Evolutionary conservation across 148 eudicot species (phyloP), one percentile per base, ranked within the genome.

Genomic region (Silene latifolia): DNA sequence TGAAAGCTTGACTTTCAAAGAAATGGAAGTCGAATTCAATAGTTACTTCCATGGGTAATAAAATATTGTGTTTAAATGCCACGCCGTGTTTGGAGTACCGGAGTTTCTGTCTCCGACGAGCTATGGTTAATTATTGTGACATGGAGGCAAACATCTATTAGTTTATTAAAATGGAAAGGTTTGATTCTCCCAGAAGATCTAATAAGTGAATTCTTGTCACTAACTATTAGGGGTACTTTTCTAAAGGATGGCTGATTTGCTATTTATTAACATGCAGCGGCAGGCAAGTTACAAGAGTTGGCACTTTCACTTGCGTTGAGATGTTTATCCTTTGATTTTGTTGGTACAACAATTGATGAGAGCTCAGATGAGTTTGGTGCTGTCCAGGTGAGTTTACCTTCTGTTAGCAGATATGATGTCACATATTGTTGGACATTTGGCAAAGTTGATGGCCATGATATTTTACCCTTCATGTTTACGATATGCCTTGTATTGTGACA

Each of bases 281-380:
- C 84, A 62, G 83, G 85, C 84, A 86, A 87, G 72, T 80, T 93
- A 79, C 98, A 91, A 83, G 94, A 93, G 81, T 76, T 89, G 82
- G 93, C 97, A 66, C 92, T 93, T 42, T 88, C 98, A 48, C 88
- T 93, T 63, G 88, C 98, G 17, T 84, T 93, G 51, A 91, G 87
- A 83, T 93, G 98, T 78, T 80, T 93, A 72, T 91, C 97, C 35
- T 93, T 88, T 81, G 98, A 93, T 84, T 93, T 93, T 87, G 90
- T 89, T 80, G 97, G 93, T 58, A 87, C 98, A 71, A 78, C 98
- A 78, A 87, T 85, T 77, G 98, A 93, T 85, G 98, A 93, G 84
- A 93, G 97, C 77, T 91, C 97, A 48, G 98, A 93, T 76, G 98
- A 93, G 82, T 88, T 93, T 82, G 97, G 97, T 59, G 86, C 98